These are phyloP conservation scores for Cynara cardunculus DNA, from an alignment of 129 eudicot genomes.

Conservation along the genomic window DNA sequence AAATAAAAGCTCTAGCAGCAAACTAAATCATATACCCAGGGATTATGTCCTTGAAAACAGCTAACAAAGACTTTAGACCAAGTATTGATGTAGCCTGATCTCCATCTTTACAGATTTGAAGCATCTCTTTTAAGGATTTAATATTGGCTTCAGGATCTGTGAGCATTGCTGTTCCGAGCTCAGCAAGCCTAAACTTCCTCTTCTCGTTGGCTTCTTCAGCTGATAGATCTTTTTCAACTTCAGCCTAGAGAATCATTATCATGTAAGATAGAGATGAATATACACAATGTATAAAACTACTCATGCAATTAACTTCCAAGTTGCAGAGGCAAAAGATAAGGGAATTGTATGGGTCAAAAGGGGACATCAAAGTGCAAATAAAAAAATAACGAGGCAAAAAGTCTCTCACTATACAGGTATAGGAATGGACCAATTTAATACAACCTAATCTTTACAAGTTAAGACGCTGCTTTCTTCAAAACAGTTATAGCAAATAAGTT, in stretches of 20 bases:
- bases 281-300: neutral
- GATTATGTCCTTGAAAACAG: conserved; percentile 91
- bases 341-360: neutral
- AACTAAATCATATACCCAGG: conserved; percentile 64
- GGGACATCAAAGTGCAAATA: neutral
- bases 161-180: conserved; percentile 79
- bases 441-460: neutral
- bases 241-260: conserved; percentile 56
- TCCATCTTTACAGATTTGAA: conserved; percentile 68
- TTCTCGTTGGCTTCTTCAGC: conserved; percentile 67
- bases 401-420: neutral
- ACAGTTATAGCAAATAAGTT: neutral
- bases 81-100: conserved; percentile 52
- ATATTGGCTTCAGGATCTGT: conserved; percentile 82
- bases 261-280: neutral
- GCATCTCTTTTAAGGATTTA: conserved; percentile 74
- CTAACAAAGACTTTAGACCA: conserved; percentile 69
- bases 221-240: conserved; percentile 75
- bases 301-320: neutral
- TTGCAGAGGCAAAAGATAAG: neutral
- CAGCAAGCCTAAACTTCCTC: conserved; percentile 75
- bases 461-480: neutral
- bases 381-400: neutral
- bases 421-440: neutral
- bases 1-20: neutral